phyloP scores from a whole-genome alignment of 78 protist species.

The Ministeria vibrans region DNA sequence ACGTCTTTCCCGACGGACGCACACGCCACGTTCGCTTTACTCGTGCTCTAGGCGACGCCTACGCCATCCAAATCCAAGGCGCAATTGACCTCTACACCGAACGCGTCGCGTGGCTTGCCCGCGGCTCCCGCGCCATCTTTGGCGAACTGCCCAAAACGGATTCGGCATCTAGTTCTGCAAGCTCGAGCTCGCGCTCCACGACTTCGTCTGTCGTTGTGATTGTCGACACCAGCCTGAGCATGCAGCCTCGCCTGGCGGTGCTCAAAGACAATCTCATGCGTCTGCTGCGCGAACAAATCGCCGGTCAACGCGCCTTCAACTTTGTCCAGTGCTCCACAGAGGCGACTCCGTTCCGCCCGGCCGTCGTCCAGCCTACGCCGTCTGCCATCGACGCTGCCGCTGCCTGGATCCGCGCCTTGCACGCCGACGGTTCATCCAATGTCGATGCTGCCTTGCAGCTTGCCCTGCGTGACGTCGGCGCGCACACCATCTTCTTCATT shows the following conservation, averaged over 20 bases:
- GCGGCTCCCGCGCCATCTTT: not conserved
- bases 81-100: not conserved
- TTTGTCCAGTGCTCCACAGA: not conserved
- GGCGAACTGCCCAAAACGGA: not conserved
- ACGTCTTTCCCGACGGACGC: not conserved
- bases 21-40: not conserved
- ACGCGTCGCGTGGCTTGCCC: not conserved
- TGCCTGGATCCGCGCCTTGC: not conserved
- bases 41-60: not conserved
- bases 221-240: not conserved
- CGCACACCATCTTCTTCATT: not conserved
- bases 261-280: not conserved
- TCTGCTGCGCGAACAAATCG: not conserved
- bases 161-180: not conserved
- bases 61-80: not conserved
- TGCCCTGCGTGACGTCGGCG: not conserved
- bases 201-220: not conserved
- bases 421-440: not conserved
- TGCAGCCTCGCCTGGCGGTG: not conserved
- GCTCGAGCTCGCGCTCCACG: not conserved
- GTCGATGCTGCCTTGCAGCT: not conserved
- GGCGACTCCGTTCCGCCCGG: not conserved
- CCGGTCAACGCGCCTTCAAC: not conserved
- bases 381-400: not conserved
- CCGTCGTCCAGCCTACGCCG: not conserved